Evolutionary conservation across 768 basidiomycete species (phyloP).

Genomic region (Pleurotus pulmonarius): DNA sequence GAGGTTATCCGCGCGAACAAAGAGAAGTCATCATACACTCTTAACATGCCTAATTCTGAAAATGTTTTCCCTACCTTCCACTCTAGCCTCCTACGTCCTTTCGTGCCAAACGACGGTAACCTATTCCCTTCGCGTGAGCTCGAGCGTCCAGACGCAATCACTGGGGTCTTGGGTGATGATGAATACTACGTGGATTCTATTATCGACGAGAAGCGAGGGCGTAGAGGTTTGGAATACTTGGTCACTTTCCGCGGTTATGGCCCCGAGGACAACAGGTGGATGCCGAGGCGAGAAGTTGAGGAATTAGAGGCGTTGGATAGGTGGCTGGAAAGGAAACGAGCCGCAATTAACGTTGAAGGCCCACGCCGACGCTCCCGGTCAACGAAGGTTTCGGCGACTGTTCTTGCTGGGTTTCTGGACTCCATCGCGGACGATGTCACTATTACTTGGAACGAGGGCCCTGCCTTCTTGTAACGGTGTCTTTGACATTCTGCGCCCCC

Average conservation of each 20-base stretch:
- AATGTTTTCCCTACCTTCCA: slow-evolving; percentile 29
- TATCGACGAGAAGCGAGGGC: slow-evolving; percentile 17
- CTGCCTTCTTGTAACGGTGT: background rate
- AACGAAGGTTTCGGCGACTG: no score
- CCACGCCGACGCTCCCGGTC: no score
- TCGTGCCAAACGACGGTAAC: slow-evolving; percentile 22
- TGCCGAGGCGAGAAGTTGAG: slow-evolving; percentile 16
- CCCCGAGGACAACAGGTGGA: slow-evolving; percentile 16
- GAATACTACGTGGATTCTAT: slow-evolving; percentile 16
- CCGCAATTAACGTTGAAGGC: no score
- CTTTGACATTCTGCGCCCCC: no score
- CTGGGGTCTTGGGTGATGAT: slow-evolving; percentile 9
- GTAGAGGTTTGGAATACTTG: slow-evolving; percentile 20
- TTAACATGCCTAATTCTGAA: slow-evolving; percentile 14
- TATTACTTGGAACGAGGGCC: no score
- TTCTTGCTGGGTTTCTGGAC: no score
- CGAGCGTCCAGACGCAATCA: slow-evolving; percentile 13
- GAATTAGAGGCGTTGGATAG: slow-evolving; percentile 18
- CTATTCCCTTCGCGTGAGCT: slow-evolving; percentile 25
- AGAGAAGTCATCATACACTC: slow-evolving; percentile 16
- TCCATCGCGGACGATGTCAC: no score
- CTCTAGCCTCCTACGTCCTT: slow-evolving; percentile 20
- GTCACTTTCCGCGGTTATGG: slow-evolving; percentile 23
- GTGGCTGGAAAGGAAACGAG: slow-evolving; percentile 13
- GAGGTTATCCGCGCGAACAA: slow-evolving; percentile 14